phyloP scores from a whole-genome alignment of 495 filamentous ascomycete species.

The Penicillium fimorum region DNA sequence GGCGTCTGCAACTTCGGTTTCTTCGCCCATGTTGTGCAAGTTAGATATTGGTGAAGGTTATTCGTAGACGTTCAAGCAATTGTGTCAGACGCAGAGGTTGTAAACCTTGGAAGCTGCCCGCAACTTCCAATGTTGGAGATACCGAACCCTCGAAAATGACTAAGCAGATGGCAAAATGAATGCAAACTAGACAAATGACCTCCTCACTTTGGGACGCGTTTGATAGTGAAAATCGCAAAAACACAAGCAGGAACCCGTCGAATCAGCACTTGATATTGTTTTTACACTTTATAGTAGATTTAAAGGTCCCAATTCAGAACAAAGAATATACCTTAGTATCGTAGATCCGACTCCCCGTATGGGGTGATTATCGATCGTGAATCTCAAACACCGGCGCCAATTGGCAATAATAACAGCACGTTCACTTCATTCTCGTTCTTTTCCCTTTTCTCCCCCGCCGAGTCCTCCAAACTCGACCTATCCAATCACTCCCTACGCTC shows the following conservation, averaged over 20 bases:
- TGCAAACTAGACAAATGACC: conserved; percentile 26
- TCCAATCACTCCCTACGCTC: conserved; percentile 17
- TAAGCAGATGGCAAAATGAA: conserved; percentile 5
- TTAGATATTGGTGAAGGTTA: not conserved
- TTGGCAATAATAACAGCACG: conserved; percentile 21
- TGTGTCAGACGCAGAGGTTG: not conserved
- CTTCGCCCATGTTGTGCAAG: conserved; percentile 18
- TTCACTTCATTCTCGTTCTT: conserved; percentile 16
- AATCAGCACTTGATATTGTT: conserved; percentile 4
- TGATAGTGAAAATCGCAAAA: conserved; percentile 14
- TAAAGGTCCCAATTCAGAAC: not conserved
- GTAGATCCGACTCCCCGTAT: not conserved
- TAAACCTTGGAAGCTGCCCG: not conserved
- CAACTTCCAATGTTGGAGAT: conserved; percentile 1
- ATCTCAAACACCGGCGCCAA: conserved; percentile 24
- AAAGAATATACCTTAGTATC: not conserved
- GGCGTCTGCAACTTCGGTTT: conserved; percentile 12
- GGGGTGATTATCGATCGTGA: not conserved
- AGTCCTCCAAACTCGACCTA: conserved; percentile 23
- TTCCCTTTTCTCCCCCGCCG: conserved; percentile 26
- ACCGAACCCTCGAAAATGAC: conserved; percentile 14
- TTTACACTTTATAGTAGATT: not conserved
- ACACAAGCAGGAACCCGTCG: conserved; percentile 7
- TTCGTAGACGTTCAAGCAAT: not conserved
- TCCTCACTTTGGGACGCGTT: conserved; percentile 15